Evolutionary conservation across 2,329 filamentous ascomycete genomes (phyloP).

Genomic region (Botryotinia calthae): DNA sequence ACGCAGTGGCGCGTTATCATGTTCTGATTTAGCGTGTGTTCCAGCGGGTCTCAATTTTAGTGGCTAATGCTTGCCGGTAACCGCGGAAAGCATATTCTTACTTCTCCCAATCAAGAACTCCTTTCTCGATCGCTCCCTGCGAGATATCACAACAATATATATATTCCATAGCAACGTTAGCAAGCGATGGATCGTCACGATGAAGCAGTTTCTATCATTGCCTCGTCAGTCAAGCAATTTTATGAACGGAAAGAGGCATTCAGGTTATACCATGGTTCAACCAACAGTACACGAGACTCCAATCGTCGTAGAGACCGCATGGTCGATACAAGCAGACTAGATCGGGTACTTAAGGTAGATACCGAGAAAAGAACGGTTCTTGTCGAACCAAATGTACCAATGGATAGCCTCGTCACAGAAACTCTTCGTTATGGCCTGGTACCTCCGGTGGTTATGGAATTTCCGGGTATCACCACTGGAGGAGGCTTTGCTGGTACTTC

Average conservation of each 20-base stretch:
- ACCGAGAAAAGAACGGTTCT: conserved; percentile 44
- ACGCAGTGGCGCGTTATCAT: background rate
- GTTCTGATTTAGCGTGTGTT: background rate
- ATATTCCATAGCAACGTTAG: background rate
- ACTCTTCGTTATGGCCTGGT: conserved; percentile 54
- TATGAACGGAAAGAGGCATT: conserved; percentile 39
- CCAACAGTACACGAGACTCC: conserved; percentile 48
- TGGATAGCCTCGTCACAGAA: conserved; percentile 60
- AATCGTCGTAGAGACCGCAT: conserved; percentile 32
- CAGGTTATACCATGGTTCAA: conserved; percentile 55
- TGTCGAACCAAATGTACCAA: conserved; percentile 67
- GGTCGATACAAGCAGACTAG: conserved; percentile 49
- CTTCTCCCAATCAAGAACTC: background rate
- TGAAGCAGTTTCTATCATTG: conserved; percentile 27
- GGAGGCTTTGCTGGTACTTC: conserved; percentile 65
- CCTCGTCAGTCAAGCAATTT: conserved; percentile 26
- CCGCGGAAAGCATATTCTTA: background rate
- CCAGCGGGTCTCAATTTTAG: background rate
- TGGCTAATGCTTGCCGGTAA: background rate
- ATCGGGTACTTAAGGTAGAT: conserved; percentile 47
- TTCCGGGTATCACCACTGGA: conserved; percentile 66
- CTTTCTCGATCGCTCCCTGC: background rate
- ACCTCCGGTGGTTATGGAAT: conserved; percentile 66
- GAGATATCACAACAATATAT: background rate
- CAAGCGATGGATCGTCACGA: conserved; percentile 30